phyloP scores from a whole-genome alignment of 2,329 filamentous ascomycete genomes.

The Calonectria pseudoturangicola region DNA sequence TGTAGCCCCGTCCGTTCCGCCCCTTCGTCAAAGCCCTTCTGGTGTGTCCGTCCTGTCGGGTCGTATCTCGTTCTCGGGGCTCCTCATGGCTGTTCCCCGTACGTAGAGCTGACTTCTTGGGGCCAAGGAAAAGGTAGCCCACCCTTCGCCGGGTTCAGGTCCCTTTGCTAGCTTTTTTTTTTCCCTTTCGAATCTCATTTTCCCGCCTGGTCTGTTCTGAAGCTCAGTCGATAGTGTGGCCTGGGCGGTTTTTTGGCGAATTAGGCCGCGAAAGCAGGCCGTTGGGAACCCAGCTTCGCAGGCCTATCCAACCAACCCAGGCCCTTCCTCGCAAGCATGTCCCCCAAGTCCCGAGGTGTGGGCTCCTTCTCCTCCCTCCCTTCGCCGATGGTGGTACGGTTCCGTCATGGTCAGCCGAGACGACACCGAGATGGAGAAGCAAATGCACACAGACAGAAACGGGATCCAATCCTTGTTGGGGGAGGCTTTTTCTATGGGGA shows the following conservation, averaged over 20 bases:
- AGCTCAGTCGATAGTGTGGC: slow-evolving; percentile 24
- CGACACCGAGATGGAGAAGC: slow-evolving; percentile 34
- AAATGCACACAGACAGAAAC: slow-evolving; percentile 42
- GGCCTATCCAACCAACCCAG: slow-evolving; percentile 18
- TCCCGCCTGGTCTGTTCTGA: slow-evolving; percentile 8
- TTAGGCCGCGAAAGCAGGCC: slow-evolving; percentile 25
- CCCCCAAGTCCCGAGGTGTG: slow-evolving; percentile 42
- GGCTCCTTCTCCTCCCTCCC: slow-evolving; percentile 22
- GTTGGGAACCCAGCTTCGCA: slow-evolving; percentile 11
- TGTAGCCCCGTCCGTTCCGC: slow-evolving; percentile 1
- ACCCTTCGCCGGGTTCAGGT: slow-evolving; percentile 16
- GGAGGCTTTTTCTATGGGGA: slow-evolving; percentile 19
- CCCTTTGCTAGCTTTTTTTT: not conserved
- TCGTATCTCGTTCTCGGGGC: slow-evolving; percentile 49
- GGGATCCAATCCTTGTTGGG: slow-evolving; percentile 37
- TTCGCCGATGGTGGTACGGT: slow-evolving; percentile 43
- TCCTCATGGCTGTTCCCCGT: slow-evolving; percentile 50
- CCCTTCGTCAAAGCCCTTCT: slow-evolving; percentile 15
- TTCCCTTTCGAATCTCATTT: slow-evolving; percentile 15
- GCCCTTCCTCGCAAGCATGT: slow-evolving; percentile 15
- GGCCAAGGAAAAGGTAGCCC: slow-evolving; percentile 11
- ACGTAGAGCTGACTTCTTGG: slow-evolving; percentile 28
- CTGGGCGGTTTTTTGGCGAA: slow-evolving; percentile 37
- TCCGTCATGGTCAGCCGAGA: slow-evolving; percentile 53
- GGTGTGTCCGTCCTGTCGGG: slow-evolving; percentile 41